Evolutionary conservation across 1,139 yeast genomes (phyloP).

Genomic region (Nakaseomyces nivariensis): DNA sequence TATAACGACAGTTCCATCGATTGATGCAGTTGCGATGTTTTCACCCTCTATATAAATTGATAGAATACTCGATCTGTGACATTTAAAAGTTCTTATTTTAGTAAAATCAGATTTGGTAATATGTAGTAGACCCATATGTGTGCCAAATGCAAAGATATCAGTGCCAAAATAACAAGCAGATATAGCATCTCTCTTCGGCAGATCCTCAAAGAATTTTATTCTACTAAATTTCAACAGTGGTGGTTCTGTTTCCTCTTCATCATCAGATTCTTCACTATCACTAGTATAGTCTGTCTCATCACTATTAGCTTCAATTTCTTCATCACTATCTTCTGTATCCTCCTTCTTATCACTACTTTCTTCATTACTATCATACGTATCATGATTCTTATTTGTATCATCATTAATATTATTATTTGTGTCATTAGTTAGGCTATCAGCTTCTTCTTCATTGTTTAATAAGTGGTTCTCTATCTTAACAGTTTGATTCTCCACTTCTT

Average conservation of each 20-base stretch:
- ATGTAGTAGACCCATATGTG: slow-evolving; percentile 79
- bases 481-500: neutral
- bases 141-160: slow-evolving; percentile 63
- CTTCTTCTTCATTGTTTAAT: too few relatives aligned
- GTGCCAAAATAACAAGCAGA: slow-evolving; percentile 58
- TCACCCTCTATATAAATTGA: slow-evolving; percentile 63
- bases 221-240: slow-evolving; percentile 71
- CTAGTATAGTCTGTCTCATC: slow-evolving; percentile 27
- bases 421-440: neutral
- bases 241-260: slow-evolving; percentile 50
- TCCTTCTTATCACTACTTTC: neutral
- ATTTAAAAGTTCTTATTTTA: slow-evolving; percentile 60
- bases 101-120: slow-evolving; percentile 50
- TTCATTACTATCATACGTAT: neutral
- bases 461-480: too few relatives aligned
- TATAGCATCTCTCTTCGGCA: slow-evolving; percentile 52
- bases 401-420: neutral
- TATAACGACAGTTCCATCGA: slow-evolving; percentile 86
- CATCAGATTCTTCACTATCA: slow-evolving; percentile 34
- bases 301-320: slow-evolving; percentile 24
- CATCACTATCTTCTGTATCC: slow-evolving; percentile 6
- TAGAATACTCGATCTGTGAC: slow-evolving; percentile 78
- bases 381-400: neutral
- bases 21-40: slow-evolving; percentile 75
- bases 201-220: slow-evolving; percentile 42